Evolutionary conservation across 1,284 basidiomycete genomes (phyloP), one percentile per base, ranked within the genome.

Genomic region (Thecaphora frezii): DNA sequence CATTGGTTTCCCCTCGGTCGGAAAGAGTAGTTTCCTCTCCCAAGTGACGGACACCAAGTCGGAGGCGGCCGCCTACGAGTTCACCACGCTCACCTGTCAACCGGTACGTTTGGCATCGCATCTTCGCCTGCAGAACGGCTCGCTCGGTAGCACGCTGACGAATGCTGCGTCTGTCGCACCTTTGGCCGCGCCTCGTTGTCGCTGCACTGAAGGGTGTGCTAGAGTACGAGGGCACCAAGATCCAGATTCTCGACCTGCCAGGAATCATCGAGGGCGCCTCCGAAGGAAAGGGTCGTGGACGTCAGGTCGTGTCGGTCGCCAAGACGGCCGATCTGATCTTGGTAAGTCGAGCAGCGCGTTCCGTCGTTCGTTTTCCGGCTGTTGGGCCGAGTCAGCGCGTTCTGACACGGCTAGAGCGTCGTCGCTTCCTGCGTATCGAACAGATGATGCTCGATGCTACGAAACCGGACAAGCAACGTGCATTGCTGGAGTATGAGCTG

Each of bases 191-290:
- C 28, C 28, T 28, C 13, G 28, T 13, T n/a, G n/a, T 28, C 28
- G 7, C 28, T 13, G 28, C 65, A 13, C 58, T 67, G n/a, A 58
- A 59, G 18, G 70, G 70, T 48, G 69, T 72, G 39, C 55, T 65
- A 22, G 63, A 69, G 33, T 65, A 69, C 48, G 57, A 94, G 93
- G 21, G 79, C 18, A 56, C 63, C 9, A 61, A 58, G 41, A 72
- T 73, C 23, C 63, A 61, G 55, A 58, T 74, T 44, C 55, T 98
- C 44, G 94, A 98, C 86, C 81, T 98, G 52, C 94, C 94, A 2
- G 94, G 94, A 81, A 98, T 98, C 75, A 92, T 97, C 22, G 93
- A 97, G 81, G 94, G 93, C 42, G 93, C 94, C 45, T 49, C 50
- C 19, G 49, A 61, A 84, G 89, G 91, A 66, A 86, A 92, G 67